Conservation (phyloP, 2,329 filamentous ascomycete genomes). For the Colletotrichum lupini region DNA sequence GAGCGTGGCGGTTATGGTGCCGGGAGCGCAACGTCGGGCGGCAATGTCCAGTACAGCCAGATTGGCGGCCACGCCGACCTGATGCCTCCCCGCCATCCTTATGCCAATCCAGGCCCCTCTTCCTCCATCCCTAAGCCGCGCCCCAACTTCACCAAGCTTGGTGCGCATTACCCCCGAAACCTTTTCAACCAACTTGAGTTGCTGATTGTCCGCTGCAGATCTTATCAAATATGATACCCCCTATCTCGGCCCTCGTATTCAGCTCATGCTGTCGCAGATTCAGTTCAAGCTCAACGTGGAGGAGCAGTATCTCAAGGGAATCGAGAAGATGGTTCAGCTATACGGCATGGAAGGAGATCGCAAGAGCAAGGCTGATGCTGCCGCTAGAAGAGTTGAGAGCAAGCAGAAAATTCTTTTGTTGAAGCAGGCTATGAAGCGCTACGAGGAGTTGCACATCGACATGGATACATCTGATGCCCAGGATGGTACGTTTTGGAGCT, state of each 20-base stretch:
- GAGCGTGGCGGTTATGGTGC: constrained; percentile 44
- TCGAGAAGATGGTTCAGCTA: constrained; percentile 98
- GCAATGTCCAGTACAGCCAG: constrained; percentile 65
- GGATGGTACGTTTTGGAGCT: constrained; percentile 72
- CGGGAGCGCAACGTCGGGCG: constrained; percentile 72
- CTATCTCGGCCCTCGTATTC: constrained; percentile 94
- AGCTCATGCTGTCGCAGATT: constrained; percentile 98
- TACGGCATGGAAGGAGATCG: constrained; percentile 98
- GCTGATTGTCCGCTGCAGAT: constrained; percentile 64
- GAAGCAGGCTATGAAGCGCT: constrained; percentile 95
- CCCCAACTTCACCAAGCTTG: constrained; percentile 95
- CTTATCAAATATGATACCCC: constrained; percentile 98
- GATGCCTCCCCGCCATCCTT: constrained; percentile 86
- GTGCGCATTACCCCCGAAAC: constrained; percentile 60
- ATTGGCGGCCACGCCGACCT: constrained; percentile 75
- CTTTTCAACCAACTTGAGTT: background rate
- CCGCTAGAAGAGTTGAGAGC: constrained; percentile 89
- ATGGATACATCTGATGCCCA: constrained; percentile 81
- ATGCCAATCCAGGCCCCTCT: constrained; percentile 76
- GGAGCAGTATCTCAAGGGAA: constrained; percentile 98
- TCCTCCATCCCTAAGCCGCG: constrained; percentile 77
- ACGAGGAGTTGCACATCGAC: constrained; percentile 96
- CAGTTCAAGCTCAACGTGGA: constrained; percentile 99
- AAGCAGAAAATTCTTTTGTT: constrained; percentile 97
- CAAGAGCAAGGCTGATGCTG: constrained; percentile 94